Percentiles rank a stretch among this genome's conserved stretches.
Evolutionary conservation across 225 moss, liverwort and hornwort genomes (phyloP).

Genomic region (Marchantia paleacea): DNA sequence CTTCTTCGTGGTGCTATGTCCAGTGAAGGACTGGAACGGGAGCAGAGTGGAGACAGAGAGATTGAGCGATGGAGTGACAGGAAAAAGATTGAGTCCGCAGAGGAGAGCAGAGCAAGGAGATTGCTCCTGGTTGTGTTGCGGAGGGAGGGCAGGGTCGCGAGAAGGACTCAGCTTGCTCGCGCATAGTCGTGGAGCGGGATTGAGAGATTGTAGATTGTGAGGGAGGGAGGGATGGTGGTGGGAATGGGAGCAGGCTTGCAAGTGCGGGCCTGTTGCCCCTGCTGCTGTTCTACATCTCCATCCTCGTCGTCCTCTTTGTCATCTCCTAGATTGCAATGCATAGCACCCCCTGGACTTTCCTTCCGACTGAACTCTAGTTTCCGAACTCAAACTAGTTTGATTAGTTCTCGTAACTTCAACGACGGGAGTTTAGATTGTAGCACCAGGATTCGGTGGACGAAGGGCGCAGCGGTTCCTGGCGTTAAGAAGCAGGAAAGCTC

Average conservation of each 20-base stretch:
- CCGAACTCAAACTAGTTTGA: constrained; percentile 10
- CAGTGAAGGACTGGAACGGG: neutral
- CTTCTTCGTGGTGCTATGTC: constrained; percentile 11
- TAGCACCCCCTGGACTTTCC: neutral
- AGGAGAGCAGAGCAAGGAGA: neutral
- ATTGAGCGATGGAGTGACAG: constrained; percentile 11
- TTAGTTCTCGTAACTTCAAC: neutral
- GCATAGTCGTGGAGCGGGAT: constrained; percentile 1
- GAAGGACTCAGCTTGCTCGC: neutral
- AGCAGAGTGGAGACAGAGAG: neutral
- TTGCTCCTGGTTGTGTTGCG: neutral
- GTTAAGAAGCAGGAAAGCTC: neutral
- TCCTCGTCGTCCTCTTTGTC: constrained; percentile 17
- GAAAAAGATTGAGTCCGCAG: neutral
- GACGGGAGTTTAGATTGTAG: constrained; percentile 12
- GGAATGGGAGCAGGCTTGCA: constrained; percentile 46
- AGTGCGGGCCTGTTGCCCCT: constrained; percentile 46
- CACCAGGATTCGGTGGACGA: constrained; percentile 14
- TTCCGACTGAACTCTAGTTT: constrained; percentile 18
- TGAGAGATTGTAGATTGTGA: neutral
- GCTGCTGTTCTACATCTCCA: constrained; percentile 26
- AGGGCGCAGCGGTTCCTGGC: neutral
- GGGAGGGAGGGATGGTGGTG: constrained; percentile 23
- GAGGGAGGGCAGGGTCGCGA: neutral
- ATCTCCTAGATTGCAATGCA: neutral